Base-by-base conservation (phyloP, 495 filamentous ascomycete genomes). In the Aspergillus wentii region DNA sequence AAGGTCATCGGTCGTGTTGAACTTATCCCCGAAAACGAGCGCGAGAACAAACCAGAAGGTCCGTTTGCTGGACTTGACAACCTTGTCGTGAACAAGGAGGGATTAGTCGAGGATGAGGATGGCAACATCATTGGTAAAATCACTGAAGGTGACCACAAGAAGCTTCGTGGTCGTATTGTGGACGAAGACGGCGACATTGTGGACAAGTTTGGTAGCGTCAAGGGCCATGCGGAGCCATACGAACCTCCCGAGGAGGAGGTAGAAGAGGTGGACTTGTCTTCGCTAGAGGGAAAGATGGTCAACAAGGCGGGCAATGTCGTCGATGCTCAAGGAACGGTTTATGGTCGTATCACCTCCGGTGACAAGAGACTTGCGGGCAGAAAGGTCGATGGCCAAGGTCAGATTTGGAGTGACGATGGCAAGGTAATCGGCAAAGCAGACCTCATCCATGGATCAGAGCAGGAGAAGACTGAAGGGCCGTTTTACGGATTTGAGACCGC, bases 241-340 rank as follows among this genome's bases (percentile, higher is more conserved):
- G 73, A 85, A 37, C 70, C 73, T 31, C 70, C 60, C 20, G 80
- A 74, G 44, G 68, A 61, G 43, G 78, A 75, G 46, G 44, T 36
- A 33, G 35, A 57, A 0, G 66, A 76, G 41, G 50, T 63, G 3
- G 86, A 94, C 47, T 68, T 78, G 30, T 88, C 83, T 3, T 59
- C 72, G 10, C 69, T 94, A 4, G 86, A 85, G 4, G 88, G 88
- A 36, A 88, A 87, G 72, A 75, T 80, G 4, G 83, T 92, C 53
- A 94, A 94, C 66, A 92, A 92, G 61, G 73, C 70, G 6, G 88
- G 88, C 31, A 90, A 91, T 30, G 76, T 90, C 13, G 87, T 94
- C 39, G 87, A 94, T 51, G 59, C 61, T 17, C 68, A 70, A 18
- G 88, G 88, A n/a, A 69, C 68, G 14, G 83, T 92, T 48, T 80